A percentile compares a stretch with the other conserved stretches of the same genome.
Conservation (phyloP, 768 basidiomycete genomes). For the Macrocybe gigantea region DNA sequence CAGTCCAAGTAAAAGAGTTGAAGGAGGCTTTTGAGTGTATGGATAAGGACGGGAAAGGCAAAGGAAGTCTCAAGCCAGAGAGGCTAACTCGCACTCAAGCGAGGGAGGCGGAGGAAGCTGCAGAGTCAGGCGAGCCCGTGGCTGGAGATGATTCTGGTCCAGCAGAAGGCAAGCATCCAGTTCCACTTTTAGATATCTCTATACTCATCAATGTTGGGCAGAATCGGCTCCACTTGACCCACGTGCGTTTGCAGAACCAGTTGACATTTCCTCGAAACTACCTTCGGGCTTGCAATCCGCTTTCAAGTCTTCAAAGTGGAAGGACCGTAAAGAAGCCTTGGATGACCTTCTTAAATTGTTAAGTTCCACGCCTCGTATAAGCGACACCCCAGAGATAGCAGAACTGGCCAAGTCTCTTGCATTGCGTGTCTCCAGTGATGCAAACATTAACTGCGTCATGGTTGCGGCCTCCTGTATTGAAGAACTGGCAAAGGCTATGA, state of each 20-base stretch:
- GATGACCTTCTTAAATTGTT: slow-evolving; percentile 76
- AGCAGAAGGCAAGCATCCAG: slow-evolving; percentile 36
- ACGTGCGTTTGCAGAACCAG: slow-evolving; percentile 71
- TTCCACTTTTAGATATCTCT: slow-evolving; percentile 2
- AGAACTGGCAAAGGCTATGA: slow-evolving; percentile 78
- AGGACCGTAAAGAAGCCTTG: slow-evolving; percentile 89
- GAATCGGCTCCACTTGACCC: slow-evolving; percentile 66
- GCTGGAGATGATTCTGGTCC: slow-evolving; percentile 30
- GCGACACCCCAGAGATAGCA: slow-evolving; percentile 71
- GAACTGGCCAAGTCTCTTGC: slow-evolving; percentile 77
- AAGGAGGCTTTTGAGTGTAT: slow-evolving; percentile 84
- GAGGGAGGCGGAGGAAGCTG: slow-evolving; percentile 56
- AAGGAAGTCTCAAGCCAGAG: slow-evolving; percentile 74
- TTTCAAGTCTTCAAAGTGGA: slow-evolving; percentile 94
- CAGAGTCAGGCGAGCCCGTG: slow-evolving; percentile 19
- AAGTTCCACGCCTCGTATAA: slow-evolving; percentile 65
- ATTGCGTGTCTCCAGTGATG: slow-evolving; percentile 76
- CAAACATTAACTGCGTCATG: slow-evolving; percentile 94
- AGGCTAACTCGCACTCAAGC: slow-evolving; percentile 73
- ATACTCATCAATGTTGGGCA: slow-evolving; percentile 15
- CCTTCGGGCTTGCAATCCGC: slow-evolving; percentile 68
- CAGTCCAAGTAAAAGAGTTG: slow-evolving; percentile 94
- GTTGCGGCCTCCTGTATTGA: slow-evolving; percentile 82
- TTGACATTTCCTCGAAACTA: slow-evolving; percentile 72
- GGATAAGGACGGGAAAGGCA: slow-evolving; percentile 82